phyloP scores from a whole-genome alignment of 371 early-diverging fungal genomes.

The Scutellospora calospora region DNA sequence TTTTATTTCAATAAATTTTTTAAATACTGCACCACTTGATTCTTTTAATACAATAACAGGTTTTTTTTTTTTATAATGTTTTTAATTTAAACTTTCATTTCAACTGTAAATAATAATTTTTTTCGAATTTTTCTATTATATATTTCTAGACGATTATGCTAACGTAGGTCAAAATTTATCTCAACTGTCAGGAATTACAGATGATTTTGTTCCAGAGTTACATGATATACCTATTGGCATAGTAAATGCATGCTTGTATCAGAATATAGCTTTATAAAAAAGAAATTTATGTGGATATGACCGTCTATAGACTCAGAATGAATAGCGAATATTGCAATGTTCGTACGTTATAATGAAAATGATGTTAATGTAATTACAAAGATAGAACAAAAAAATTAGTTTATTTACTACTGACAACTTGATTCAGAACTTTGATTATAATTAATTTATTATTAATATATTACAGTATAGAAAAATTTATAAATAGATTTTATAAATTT shows the following conservation, averaged over 20 bases:
- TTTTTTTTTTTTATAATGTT: slow-evolving; percentile 44
- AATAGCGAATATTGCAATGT: too few species aligned
- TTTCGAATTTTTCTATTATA: slow-evolving; percentile 11
- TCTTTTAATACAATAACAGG: slow-evolving; percentile 76
- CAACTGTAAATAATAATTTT: not conserved
- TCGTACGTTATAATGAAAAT: too few species aligned
- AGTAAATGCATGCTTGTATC: slow-evolving; percentile 70
- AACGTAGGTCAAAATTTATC: slow-evolving; percentile 58
- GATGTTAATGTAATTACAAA: too few species aligned
- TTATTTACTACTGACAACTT: too few species aligned
- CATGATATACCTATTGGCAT: slow-evolving; percentile 77
- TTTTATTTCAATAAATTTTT: slow-evolving; percentile 71
- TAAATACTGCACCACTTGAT: slow-evolving; percentile 73
- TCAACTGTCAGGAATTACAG: slow-evolving; percentile 54
- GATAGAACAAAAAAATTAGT: too few species aligned
- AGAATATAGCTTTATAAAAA: slow-evolving; percentile 43
- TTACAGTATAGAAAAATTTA: too few species aligned
- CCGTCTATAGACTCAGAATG: too few species aligned
- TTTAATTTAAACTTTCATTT: not conserved
- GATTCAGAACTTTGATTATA: too few species aligned
- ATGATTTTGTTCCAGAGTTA: slow-evolving; percentile 75
- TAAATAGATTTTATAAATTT: too few species aligned
- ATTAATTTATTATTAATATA: too few species aligned
- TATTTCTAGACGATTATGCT: slow-evolving; percentile 64
- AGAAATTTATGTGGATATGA: slow-evolving; percentile 21